These are phyloP conservation scores for Nasturtium officinale DNA, from an alignment of 345 rosid species.

Conservation along the genomic window DNA sequence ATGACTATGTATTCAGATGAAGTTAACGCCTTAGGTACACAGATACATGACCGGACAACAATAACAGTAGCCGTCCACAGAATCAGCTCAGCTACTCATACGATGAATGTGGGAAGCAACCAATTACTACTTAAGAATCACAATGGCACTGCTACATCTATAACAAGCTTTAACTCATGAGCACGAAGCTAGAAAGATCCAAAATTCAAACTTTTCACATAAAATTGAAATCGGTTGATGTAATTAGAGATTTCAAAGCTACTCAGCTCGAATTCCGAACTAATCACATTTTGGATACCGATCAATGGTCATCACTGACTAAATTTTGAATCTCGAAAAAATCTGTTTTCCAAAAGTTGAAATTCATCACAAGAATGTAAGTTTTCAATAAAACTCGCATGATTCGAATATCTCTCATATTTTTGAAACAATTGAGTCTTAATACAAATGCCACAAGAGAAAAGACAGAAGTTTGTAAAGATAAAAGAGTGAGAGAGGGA, in stretches of 20 bases:
- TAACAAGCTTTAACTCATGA: constrained; percentile 4
- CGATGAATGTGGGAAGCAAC: not conserved
- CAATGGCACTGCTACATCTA: constrained; percentile 1
- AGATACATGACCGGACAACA: not conserved
- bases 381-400: not conserved
- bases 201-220: not conserved
- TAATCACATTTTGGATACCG: constrained; percentile 29
- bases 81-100: not conserved
- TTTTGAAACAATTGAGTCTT: not conserved
- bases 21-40: constrained; percentile 18
- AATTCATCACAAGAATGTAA: constrained; percentile 4
- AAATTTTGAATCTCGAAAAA: constrained; percentile 12
- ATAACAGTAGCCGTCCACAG: not conserved
- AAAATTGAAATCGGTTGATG: not conserved
- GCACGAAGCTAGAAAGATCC: constrained; percentile 4
- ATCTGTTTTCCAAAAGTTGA: not conserved
- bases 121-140: not conserved
- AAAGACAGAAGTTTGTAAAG: constrained; percentile 13
- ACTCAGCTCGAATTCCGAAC: constrained; percentile 17
- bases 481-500: not conserved
- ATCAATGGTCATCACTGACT: constrained; percentile 7
- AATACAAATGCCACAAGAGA: constrained; percentile 7
- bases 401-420: constrained; percentile 14
- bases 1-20: constrained; percentile 3
- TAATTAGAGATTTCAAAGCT: constrained; percentile 17